Evolutionary conservation across 306 rosid genomes (phyloP), one percentile per base, ranked within the genome.

Genomic region (Abrus pulchellus): DNA sequence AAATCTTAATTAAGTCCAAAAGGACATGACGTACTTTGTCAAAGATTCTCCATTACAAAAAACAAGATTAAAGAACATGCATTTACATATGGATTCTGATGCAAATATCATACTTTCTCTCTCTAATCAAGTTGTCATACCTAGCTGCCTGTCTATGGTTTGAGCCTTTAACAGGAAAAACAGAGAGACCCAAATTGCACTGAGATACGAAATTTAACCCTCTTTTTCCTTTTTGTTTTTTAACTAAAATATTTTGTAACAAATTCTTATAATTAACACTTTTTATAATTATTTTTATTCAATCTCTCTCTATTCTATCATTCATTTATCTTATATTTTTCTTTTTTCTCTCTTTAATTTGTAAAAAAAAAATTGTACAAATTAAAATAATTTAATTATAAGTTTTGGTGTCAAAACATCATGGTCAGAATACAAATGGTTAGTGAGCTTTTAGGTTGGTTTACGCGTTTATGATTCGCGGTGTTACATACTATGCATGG

Each of bases 41-140:
- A 82, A 86, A 90, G 91, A 90, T 88, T 90, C 93, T 88, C 86
- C 84, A 77, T 77, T 82, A 75, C 44, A 9, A 28, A 28, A 67
- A 80, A 83, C 45, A 74, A 49, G 82, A 40, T 60, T 80, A 84
- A 84, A 70, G 61, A 80, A 66, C 60, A 71, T 66, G 85, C 80
- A 80, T 78, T 83, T 60, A 72, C 67, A 60, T 53, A 74, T 89
- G 97, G 90, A 86, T 87, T 89, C 92, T 83, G 92, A 92, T 90
- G 88, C 93, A 84, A 60, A 49, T 47, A 33, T 77, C 87, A 81
- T 55, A 44, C 32, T 81, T 72, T 78, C 57, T 74, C 81, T 80
- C 77, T 80, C 75, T 57, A 50, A 66, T 34, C 86, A 69, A 75
- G 30, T 55, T 63, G 76, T 69, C 78, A 41, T 56, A 64, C 71